A percentile compares a stretch with the other conserved stretches of the same genome.
phyloP scores from a whole-genome alignment of 2,329 filamentous ascomycete genomes.

The Helicocarpus griseus region DNA sequence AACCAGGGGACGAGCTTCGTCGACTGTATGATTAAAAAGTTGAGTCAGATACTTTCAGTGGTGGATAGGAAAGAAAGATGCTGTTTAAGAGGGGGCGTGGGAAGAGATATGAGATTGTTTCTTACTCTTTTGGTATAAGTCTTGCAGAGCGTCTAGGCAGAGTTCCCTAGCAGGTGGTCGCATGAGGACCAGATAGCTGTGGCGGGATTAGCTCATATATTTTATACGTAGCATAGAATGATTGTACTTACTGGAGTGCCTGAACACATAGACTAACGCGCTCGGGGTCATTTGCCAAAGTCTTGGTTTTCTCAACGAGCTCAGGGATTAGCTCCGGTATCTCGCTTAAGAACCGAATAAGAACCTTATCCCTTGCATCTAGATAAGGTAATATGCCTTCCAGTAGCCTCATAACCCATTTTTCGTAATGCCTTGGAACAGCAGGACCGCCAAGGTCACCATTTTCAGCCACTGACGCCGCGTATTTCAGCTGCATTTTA shows the following conservation, averaged over 20 bases:
- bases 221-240: neutral
- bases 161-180: slow-evolving; percentile 50
- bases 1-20: slow-evolving; percentile 38
- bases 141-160: slow-evolving; percentile 48
- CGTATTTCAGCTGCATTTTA: slow-evolving; percentile 43
- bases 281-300: slow-evolving; percentile 54
- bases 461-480: slow-evolving; percentile 34
- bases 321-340: slow-evolving; percentile 67
- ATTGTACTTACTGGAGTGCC: slow-evolving; percentile 43
- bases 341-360: slow-evolving; percentile 86
- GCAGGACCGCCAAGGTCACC: slow-evolving; percentile 37
- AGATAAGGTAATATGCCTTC: slow-evolving; percentile 85
- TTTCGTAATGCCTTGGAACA: slow-evolving; percentile 56
- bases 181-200: slow-evolving; percentile 47
- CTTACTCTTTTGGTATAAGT: slow-evolving; percentile 48
- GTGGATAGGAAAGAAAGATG: neutral
- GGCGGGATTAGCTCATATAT: neutral
- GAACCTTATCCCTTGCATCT: slow-evolving; percentile 79
- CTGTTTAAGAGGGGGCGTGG: neutral
- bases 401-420: slow-evolving; percentile 69
- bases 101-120: slow-evolving; percentile 2
- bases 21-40: slow-evolving; percentile 22
- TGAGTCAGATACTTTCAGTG: slow-evolving; percentile 4
- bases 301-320: slow-evolving; percentile 62
- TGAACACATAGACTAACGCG: slow-evolving; percentile 50